Evolutionary conservation across 768 basidiomycete genomes (phyloP), one percentile per base, ranked within the genome.

Genomic region (Aureoboletus auriporus): DNA sequence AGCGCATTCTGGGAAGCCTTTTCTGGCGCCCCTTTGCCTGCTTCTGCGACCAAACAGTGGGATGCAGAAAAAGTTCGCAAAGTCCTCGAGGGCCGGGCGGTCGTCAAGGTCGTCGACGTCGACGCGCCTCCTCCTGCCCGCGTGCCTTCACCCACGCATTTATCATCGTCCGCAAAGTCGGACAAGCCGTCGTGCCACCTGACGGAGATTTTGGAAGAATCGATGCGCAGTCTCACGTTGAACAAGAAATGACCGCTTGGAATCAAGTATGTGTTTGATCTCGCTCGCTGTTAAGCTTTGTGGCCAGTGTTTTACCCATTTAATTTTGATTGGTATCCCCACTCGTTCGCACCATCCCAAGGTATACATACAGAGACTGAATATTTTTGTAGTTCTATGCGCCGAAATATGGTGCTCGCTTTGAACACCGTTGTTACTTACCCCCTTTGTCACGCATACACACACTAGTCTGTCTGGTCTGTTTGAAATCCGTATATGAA

Each of bases 1-100:
- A 64, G 71, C 17, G 88, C 90, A 38, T 93, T 93, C 70, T 89
- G 90, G 86, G 89, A 91, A 53, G 92, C 92, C 13, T 93, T 93
- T 68, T 76, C 83, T n/a, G 84, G 83, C 4, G 55, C 64, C 6
- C 46, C 57, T 8, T 2, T 60, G 31, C 57, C 49, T 59, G 47
- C 44, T 11, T 55, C 58, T 39, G 47, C 58, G 40, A 6, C 61
- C 36, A 71, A 67, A 45, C 55, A 69, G 23, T 77, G 72, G 79
- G 88, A 92, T 61, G 75, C 81, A 51, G 88, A 91, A 47, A 93
- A 92, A 68, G 86, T 93, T 1, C 72, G 84, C 58, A 80, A 76
- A 58, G 86, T 93, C 40, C 71, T 93, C 58, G 89, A 91, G 53
- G 91, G 91, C 41, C 85, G 79, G 57, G 90, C 90, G 3, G 86